A percentile compares a stretch with the other conserved stretches of the same genome.
Evolutionary conservation across 257 asterid genomes (phyloP).

Genomic region (Forsythia viridissima): DNA sequence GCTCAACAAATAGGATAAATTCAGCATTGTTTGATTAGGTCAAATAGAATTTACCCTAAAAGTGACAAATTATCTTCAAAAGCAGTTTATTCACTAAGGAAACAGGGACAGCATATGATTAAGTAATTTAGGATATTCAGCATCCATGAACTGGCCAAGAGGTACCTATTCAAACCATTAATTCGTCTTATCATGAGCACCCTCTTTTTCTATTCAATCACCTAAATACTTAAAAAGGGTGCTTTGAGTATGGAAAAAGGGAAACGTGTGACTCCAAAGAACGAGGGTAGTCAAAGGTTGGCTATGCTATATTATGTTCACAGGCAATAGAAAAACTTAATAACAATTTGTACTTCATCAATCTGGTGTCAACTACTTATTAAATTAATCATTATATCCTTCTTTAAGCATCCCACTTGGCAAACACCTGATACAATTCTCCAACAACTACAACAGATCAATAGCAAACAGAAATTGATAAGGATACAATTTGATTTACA

Average conservation of each 20-base stretch:
- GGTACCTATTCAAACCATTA: not conserved
- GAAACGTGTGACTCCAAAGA: not conserved
- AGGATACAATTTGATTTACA: not conserved
- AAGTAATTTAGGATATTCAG: not conserved
- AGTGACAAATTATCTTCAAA: not conserved
- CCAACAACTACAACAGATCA: not conserved
- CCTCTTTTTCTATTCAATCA: not conserved
- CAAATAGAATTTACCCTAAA: not conserved
- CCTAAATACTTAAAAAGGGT: not conserved
- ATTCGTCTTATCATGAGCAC: not conserved
- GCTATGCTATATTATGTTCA: not conserved
- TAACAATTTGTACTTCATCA: not conserved
- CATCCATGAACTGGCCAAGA: not conserved
- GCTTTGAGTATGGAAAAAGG: not conserved
- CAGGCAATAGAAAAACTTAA: not conserved
- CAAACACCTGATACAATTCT: not conserved
- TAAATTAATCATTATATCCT: not conserved
- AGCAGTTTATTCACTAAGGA: not conserved
- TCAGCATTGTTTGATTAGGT: not conserved
- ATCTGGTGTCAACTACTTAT: not conserved
- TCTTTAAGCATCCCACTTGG: not conserved
- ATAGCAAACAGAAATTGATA: not conserved
- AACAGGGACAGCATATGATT: not conserved
- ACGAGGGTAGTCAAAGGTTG: not conserved
- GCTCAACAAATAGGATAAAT: not conserved